A percentile compares a stretch with the other conserved stretches of the same genome.
phyloP scores from a whole-genome alignment of 331 rosid species.

The Quercus phellos region DNA sequence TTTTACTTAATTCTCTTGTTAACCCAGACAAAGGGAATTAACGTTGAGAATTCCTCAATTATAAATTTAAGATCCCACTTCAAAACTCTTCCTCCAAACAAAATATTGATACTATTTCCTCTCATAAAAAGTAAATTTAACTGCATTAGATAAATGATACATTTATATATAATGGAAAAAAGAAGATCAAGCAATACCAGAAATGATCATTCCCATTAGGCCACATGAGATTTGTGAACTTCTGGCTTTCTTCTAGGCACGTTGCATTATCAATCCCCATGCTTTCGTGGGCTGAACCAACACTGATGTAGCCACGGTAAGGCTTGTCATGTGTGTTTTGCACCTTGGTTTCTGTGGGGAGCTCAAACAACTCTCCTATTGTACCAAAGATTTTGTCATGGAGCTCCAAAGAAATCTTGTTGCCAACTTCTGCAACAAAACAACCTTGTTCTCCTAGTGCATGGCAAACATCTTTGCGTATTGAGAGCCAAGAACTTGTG shows the following conservation, averaged over 20 bases:
- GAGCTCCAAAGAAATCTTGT: conserved; percentile 1
- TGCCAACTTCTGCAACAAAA: conserved; percentile 19
- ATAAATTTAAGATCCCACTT: too few relatives aligned
- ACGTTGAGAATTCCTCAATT: too few relatives aligned
- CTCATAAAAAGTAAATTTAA: too few relatives aligned
- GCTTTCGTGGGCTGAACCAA: conserved; percentile 21
- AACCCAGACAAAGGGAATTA: too few relatives aligned
- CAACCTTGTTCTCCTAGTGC: conserved; percentile 28
- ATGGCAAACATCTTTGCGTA: conserved; percentile 31
- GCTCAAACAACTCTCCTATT: conserved; percentile 19
- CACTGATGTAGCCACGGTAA: conserved; percentile 14
- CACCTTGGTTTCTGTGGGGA: conserved; percentile 11
- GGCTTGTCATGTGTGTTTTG: conserved; percentile 22
- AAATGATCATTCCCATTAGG: conserved; percentile 20
- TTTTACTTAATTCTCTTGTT: too few relatives aligned
- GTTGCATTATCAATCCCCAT: conserved; percentile 15
- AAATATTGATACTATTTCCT: too few relatives aligned
- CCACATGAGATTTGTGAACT: conserved; percentile 19
- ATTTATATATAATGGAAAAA: too few relatives aligned
- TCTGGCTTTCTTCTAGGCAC: not conserved
- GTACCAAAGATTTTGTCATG: conserved; percentile 1
- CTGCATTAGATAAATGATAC: too few relatives aligned
- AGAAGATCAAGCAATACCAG: conserved; percentile 2
- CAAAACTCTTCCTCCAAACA: too few relatives aligned
- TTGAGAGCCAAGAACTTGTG: conserved; percentile 33